Base-by-base conservation (phyloP, 495 filamentous ascomycete species). In the Hypomontagnella monticulosa region DNA sequence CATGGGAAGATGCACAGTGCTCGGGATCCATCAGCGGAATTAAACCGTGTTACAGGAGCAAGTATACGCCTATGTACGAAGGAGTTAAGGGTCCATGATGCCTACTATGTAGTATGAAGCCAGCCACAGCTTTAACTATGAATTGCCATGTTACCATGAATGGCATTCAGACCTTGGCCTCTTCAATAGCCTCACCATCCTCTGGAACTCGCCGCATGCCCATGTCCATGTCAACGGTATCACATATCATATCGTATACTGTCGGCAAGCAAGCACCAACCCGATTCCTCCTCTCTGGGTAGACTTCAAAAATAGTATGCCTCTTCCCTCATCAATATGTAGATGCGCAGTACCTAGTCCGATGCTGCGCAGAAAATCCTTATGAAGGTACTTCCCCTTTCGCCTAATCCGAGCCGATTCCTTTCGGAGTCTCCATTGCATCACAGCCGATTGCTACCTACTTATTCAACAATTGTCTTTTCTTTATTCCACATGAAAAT, bases 371-470 rank as follows among this genome's bases (percentile, higher is more conserved):
- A 42, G 54, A 44, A 56, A 30, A 47, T 61, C 50, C 38, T 14
- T 18, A 38, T 57, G 50, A 51, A 61, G 43, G 55, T 50, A 47
- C 66, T 54, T 64, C 66, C 66, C n/a, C 43, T 54, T 57, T 61
- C 49, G 60, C 43, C 38, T 55, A 44, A 49, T 52, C 58, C 43
- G 60, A 58, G 49, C 57, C 60, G 58, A 69, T 48, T 69, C 60
- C 55, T 61, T 61, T 60, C 65, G 48, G 55, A 18, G 52, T 52
- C 42, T 33, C 56, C 61, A 59, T 49, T 41, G 36, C 65, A 63
- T 68, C 48, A 43, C 44, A 33, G 51, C 53, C 15, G 14, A 50
- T 49, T 32, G 33, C 54, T 38, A 54, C 27, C 36, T 38, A n/a
- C n/a, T n/a, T n/a, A n/a, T n/a, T n/a, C n/a, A 41, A 51, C 23